These are phyloP conservation scores for Dimocarpus longan DNA, from an alignment of 345 rosid genomes.

Conservation along the genomic window DNA sequence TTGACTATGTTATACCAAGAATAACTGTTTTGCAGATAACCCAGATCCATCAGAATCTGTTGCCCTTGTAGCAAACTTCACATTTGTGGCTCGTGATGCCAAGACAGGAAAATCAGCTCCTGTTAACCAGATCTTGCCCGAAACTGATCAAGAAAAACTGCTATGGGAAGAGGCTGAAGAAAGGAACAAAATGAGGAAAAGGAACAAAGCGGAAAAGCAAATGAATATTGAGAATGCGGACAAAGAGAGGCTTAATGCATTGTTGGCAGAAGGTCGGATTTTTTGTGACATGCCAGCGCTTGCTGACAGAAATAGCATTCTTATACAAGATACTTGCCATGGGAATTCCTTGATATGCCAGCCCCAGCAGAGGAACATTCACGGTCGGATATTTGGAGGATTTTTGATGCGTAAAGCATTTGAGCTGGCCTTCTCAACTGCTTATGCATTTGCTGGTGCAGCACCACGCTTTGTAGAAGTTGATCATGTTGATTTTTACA, in stretches of 20 bases:
- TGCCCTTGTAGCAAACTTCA: slow-evolving; percentile 79
- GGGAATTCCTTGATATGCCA: slow-evolving; percentile 82
- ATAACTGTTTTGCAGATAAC: slow-evolving; percentile 41
- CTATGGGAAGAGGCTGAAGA: slow-evolving; percentile 83
- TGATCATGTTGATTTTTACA: slow-evolving; percentile 84
- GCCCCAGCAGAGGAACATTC: slow-evolving; percentile 84
- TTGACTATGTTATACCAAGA: neutral
- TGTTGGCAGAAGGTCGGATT: slow-evolving; percentile 79
- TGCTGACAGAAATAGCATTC: slow-evolving; percentile 88
- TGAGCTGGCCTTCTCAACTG: slow-evolving; percentile 79
- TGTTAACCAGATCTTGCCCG: slow-evolving; percentile 62
- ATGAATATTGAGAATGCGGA: slow-evolving; percentile 38
- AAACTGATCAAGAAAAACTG: slow-evolving; percentile 66
- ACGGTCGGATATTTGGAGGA: slow-evolving; percentile 89
- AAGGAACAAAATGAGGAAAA: slow-evolving; percentile 71
- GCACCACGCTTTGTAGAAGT: slow-evolving; percentile 82
- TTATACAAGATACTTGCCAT: slow-evolving; percentile 62
- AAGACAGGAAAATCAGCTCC: slow-evolving; percentile 79
- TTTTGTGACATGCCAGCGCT: slow-evolving; percentile 92
- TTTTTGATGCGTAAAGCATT: slow-evolving; percentile 87
- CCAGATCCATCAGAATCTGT: slow-evolving; percentile 45
- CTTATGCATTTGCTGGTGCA: slow-evolving; percentile 85
- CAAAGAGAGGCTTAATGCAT: slow-evolving; percentile 51
- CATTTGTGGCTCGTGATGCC: slow-evolving; percentile 85
- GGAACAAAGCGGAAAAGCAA: slow-evolving; percentile 44